phyloP scores from a whole-genome alignment of 495 filamentous ascomycete species.

The Tuber indicum region DNA sequence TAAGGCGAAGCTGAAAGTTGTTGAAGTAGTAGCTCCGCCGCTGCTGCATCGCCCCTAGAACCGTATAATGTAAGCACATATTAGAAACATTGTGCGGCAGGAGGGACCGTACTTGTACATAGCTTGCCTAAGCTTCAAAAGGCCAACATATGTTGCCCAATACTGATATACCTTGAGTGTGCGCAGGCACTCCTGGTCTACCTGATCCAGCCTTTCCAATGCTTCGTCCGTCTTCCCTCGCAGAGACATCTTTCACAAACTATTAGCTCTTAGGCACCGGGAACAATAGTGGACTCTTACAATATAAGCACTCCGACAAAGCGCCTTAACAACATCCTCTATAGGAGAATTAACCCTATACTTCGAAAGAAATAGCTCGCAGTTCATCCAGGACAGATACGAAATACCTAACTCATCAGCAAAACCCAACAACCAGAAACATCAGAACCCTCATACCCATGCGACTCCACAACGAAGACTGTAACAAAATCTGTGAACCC shows the following conservation, averaged over 20 bases:
- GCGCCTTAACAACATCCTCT: constrained; percentile 68
- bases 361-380: constrained; percentile 71
- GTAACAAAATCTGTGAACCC: constrained; percentile 64
- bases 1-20: constrained; percentile 53
- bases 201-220: constrained; percentile 57
- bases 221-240: constrained; percentile 68
- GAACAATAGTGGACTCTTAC: constrained; percentile 43
- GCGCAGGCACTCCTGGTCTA: constrained; percentile 60
- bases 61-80: background rate
- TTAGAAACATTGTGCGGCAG: constrained; percentile 9
- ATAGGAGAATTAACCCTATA: constrained; percentile 59
- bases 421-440: constrained; percentile 26
- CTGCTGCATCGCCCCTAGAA: constrained; percentile 57
- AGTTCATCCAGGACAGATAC: constrained; percentile 60
- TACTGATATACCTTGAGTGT: constrained; percentile 73
- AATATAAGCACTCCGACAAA: constrained; percentile 54
- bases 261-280: constrained; percentile 24
- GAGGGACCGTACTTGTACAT: constrained; percentile 53
- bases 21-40: constrained; percentile 59
- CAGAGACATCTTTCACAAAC: constrained; percentile 49
- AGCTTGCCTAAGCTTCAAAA: constrained; percentile 64
- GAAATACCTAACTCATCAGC: constrained; percentile 47
- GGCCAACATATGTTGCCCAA: constrained; percentile 65
- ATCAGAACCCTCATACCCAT: constrained; percentile 50
- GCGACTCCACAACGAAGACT: constrained; percentile 66